Base-by-base conservation (phyloP, 2,329 filamentous ascomycete species). In the Rosellinia necatrix region DNA sequence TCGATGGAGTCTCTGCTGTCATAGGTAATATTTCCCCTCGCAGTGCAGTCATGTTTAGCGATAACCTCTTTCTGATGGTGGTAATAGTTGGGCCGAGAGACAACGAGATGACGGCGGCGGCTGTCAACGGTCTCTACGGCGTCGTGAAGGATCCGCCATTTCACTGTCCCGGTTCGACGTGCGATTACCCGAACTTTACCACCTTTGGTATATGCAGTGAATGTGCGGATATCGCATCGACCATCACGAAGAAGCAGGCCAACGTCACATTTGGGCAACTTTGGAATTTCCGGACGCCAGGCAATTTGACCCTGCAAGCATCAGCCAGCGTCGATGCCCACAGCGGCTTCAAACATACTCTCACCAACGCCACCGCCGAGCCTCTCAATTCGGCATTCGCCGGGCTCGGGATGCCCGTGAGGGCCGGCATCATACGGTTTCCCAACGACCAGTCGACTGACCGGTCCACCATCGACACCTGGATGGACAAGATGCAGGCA, bases 101-200 rank as follows among this genome's bases (percentile, higher is more conserved):
- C 22, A 59, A 59, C 15, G 25, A n/a, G 1, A 56, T 59, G 52
- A 59, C 24, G 10, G 56, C 52, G 17, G 56, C 52, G 22, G 37
- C 30, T n/a, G 56, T 56, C 12, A 59, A 59, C 10, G 56, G 52
- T 29, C 19, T 59, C 6, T 59, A 56, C 22, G 52, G 48, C 25
- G 41, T 59, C 2, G 56, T 56, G 27, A 55, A 56, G 15, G 47
- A 48, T 34, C 56, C 52, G 35, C 56, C 56, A n/a, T 59, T 55
- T 37, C 19, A n/a, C 21, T 56, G 56, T 15, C 41, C 56, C 35
- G 56, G 56, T 8, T 30, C 56, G 24, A 35, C 40, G n/a, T 58
- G 56, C 19, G 27, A 13, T 5, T 58, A 55, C 30, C 56, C 56
- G 19, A 21, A 13, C 8, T 34, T 56, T 24, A 52, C 56, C 9